phyloP scores from a whole-genome alignment of 1,284 basidiomycete genomes.

The Boletus sp. region DNA sequence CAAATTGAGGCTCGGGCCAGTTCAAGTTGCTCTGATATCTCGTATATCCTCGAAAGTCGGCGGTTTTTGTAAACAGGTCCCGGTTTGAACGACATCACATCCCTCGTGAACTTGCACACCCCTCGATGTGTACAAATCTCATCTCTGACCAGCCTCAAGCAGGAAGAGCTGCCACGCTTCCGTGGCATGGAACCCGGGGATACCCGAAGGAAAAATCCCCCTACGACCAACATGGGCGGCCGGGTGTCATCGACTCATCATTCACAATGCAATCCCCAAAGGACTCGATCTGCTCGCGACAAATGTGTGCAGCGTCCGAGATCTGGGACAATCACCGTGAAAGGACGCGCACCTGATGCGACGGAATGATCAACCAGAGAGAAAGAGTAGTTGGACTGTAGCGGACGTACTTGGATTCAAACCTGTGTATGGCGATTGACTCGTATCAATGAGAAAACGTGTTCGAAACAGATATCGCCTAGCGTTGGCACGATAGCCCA shows the following conservation, averaged over 20 bases:
- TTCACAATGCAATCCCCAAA: too few species aligned
- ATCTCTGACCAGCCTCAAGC: neutral
- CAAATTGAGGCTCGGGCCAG: constrained; percentile 17
- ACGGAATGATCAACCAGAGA: constrained; percentile 5
- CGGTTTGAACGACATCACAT: neutral
- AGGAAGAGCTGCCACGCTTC: constrained; percentile 11
- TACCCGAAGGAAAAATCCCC: constrained; percentile 10
- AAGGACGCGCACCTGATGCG: neutral
- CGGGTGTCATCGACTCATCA: neutral
- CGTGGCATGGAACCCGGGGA: constrained; percentile 15
- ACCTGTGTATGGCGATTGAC: constrained; percentile 2
- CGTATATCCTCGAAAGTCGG: neutral
- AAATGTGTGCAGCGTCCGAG: constrained; percentile 6
- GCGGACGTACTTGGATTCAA: constrained; percentile 2
- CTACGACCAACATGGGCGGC: neutral
- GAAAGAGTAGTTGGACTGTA: neutral
- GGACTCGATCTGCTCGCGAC: neutral
- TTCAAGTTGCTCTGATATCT: neutral
- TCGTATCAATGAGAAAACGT: constrained; percentile 15
- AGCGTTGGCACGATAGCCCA: constrained; percentile 17
- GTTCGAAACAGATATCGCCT: constrained; percentile 9
- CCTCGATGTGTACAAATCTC: too few species aligned
- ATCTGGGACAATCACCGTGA: neutral
- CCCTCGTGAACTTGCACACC: too few species aligned
- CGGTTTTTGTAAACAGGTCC: neutral